These are phyloP conservation scores for Fusarium clavum DNA, from an alignment of 2,329 filamentous ascomycete genomes.

Conservation along the genomic window DNA sequence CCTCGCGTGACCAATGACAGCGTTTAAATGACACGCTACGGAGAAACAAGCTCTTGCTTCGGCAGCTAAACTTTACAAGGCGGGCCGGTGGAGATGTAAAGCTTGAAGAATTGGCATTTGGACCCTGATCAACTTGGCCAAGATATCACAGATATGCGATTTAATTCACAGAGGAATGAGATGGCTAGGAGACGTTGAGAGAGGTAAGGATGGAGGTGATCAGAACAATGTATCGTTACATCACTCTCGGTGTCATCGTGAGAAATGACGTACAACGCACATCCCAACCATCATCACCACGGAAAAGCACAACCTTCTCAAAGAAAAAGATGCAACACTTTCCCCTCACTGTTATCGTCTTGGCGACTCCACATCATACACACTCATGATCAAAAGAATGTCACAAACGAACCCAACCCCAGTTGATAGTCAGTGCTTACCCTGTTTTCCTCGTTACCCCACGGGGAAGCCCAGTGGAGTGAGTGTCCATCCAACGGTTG, in stretches of 20 bases:
- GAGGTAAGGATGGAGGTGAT: too few relatives aligned
- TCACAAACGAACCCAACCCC: conserved; percentile 1
- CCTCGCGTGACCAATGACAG: conserved; percentile 1
- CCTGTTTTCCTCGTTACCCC: conserved; percentile 29
- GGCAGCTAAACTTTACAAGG: conserved; percentile 28
- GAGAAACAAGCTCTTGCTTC: conserved; percentile 9
- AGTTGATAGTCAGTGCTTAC: conserved; percentile 8
- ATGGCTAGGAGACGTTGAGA: too few relatives aligned
- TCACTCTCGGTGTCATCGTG: not conserved
- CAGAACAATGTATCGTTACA: not conserved
- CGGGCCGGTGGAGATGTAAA: conserved; percentile 13
- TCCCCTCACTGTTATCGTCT: conserved; percentile 12
- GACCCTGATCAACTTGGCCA: too few relatives aligned
- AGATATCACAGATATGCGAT: too few relatives aligned
- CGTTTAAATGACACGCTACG: not conserved
- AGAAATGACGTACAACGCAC: not conserved
- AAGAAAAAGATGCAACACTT: not conserved
- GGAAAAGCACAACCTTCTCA: conserved; percentile 6
- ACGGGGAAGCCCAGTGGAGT: conserved; percentile 39
- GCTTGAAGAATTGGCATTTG: not conserved
- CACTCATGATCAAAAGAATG: conserved; percentile 29
- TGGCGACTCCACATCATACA: conserved; percentile 30
- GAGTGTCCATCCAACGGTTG: conserved; percentile 2
- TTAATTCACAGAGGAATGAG: too few relatives aligned
- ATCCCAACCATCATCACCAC: not conserved